Percentiles rank a stretch among this genome's conserved stretches.
Evolutionary conservation across 176 grass and related monocot genomes (phyloP).

Genomic region (Tillandsia fasciculata): DNA sequence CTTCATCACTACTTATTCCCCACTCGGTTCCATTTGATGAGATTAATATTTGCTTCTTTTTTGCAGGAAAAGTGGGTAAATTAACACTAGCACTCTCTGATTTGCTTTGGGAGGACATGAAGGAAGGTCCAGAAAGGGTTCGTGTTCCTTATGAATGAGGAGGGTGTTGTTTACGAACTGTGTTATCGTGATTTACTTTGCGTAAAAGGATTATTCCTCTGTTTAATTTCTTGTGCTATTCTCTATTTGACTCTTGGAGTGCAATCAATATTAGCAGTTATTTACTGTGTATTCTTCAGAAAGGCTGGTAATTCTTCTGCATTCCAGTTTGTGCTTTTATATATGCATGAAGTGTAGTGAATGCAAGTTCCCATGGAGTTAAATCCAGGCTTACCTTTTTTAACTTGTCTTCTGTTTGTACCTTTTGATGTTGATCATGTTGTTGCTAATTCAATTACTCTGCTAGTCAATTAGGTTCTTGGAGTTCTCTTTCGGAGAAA

Average conservation of each 20-base stretch:
- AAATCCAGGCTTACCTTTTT: not conserved
- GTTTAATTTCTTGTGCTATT: not conserved
- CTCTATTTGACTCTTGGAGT: not conserved
- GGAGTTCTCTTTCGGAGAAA: no score
- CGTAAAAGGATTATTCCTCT: not conserved
- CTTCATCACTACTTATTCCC: not conserved
- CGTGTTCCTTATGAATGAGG: conserved; percentile 43
- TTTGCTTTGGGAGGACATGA: conserved; percentile 89
- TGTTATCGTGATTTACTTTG: not conserved
- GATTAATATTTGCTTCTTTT: not conserved
- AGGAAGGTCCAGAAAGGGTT: conserved; percentile 55
- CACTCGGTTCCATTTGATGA: not conserved
- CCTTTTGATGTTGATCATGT: not conserved
- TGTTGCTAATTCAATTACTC: no score
- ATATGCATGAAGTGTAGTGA: not conserved
- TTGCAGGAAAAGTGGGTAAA: conserved; percentile 65
- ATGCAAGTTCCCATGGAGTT: not conserved
- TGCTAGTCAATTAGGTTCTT: no score
- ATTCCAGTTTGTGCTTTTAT: not conserved
- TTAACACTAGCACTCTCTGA: conserved; percentile 60
- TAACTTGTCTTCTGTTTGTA: not conserved
- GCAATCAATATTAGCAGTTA: not conserved
- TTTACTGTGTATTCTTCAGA: not conserved
- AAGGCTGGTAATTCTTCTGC: not conserved
- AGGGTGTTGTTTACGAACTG: not conserved